Percentiles rank a stretch among this genome's conserved stretches.
phyloP scores from a whole-genome alignment of 768 basidiomycete genomes.

The Lepiota brunneoincarnata region DNA sequence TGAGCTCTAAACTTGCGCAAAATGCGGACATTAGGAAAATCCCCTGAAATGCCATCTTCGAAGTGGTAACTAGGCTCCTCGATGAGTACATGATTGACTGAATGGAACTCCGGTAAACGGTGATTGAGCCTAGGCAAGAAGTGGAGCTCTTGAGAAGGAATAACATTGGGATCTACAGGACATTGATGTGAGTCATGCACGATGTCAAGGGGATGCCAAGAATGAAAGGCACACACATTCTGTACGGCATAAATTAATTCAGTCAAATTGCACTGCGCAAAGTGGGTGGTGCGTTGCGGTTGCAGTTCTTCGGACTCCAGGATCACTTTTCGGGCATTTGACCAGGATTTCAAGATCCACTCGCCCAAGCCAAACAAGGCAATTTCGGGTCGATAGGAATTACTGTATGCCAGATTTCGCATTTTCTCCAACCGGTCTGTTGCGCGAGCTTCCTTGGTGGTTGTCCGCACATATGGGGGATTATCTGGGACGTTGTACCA shows the following conservation, averaged over 20 bases:
- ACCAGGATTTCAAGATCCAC: constrained; percentile 84
- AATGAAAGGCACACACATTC: constrained; percentile 51
- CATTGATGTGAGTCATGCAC: constrained; percentile 14
- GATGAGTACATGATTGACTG: constrained; percentile 68
- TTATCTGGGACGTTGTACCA: constrained; percentile 43
- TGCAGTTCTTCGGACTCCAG: constrained; percentile 48
- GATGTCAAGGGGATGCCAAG: constrained; percentile 16
- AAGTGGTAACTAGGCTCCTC: constrained; percentile 58
- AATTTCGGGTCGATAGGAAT: constrained; percentile 76
- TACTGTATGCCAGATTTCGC: constrained; percentile 73
- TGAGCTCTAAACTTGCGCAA: constrained; percentile 69
- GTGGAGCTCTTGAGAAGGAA: constrained; percentile 70
- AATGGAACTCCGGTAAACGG: constrained; percentile 76
- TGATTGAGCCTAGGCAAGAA: constrained; percentile 76
- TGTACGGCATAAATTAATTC: constrained; percentile 66
- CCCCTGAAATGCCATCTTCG: constrained; percentile 77
- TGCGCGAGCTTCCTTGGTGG: constrained; percentile 56
- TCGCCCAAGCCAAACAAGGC: constrained; percentile 79
- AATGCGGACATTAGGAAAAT: constrained; percentile 88
- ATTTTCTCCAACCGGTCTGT: constrained; percentile 73
- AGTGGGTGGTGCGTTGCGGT: constrained; percentile 40
- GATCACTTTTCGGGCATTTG: constrained; percentile 56
- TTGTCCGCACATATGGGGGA: constrained; percentile 43
- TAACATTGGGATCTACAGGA: constrained; percentile 66
- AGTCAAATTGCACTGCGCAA: constrained; percentile 58